Evolutionary conservation across 495 filamentous ascomycete genomes (phyloP), one percentile per base, ranked within the genome.

Genomic region (Filosporella fistucella): DNA sequence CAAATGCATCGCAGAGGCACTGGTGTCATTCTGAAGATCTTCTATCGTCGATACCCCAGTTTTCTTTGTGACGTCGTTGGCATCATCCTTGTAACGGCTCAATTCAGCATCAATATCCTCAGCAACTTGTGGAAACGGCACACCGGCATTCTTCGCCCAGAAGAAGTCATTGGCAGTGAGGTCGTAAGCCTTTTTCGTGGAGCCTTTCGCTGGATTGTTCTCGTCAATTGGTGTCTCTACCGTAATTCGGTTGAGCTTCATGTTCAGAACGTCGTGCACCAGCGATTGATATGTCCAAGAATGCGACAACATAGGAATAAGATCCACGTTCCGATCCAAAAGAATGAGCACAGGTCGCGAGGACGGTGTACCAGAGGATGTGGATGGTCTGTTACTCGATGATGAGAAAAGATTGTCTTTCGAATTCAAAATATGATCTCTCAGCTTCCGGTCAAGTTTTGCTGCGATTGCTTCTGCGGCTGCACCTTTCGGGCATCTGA

Each of bases 271-370:
- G 67, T 99, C 94, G 53, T 95, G 85, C 24, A 96, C 89, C 14
- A 99, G 76, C 1, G 90, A 95, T 61, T 97, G 93, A 59, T 99
- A 99, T 3, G 90, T 96, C 93, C 93, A 99, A 1, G 91, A 96
- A 67, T 99, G 93, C 18, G 91, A 96, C 1, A 97, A 75, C 94
- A 97, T 97, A n/a, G 94, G 90, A 48, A 95, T 88, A 28, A 97
- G 64, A 65, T 99, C 93, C 18, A 99, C 83, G 52, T 94, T 97
- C 49, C 93, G 85, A 66, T 97, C 93, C 35, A 96, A 82, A 41
- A 96, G 82, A 47, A 96, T 76, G 43, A 96, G 76, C 0, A 95
- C 88, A 0, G 91, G 91, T 23, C 90, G 72, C 17, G 87, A 84
- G 2, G 80, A 78, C 1, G 84, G 75, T 1, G 86, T 81, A 13